Conservation (phyloP, 2,329 filamentous ascomycete genomes). For the Pestalotiopsis sp. region DNA sequence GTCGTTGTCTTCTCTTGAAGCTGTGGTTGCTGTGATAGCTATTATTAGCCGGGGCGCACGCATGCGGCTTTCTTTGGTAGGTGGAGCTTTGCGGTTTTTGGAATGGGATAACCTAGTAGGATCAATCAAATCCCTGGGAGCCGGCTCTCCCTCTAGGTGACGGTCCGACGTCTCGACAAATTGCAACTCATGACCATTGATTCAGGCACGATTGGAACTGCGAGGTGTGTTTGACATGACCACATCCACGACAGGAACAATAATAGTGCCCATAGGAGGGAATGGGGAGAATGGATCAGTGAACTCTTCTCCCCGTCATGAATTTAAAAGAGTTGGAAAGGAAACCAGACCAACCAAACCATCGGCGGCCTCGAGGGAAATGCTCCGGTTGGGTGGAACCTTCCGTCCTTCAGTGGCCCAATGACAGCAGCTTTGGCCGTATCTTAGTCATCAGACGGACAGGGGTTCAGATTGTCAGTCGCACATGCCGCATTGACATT, state of each 20-base stretch:
- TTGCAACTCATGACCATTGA: neutral
- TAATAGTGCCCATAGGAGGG: neutral
- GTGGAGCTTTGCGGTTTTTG: neutral
- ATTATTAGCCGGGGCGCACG: neutral
- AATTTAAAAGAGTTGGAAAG: neutral
- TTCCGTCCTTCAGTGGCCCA: neutral
- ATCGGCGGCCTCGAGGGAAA: neutral
- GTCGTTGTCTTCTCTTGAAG: neutral
- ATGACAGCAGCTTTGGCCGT: neutral
- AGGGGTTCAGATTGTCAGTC: neutral
- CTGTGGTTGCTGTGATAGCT: neutral
- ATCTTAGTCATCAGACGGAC: neutral
- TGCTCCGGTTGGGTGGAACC: constrained; percentile 8
- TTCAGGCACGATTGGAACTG: neutral
- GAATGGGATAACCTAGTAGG: neutral
- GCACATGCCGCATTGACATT: neutral
- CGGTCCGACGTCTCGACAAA: neutral
- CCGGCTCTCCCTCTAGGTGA: neutral
- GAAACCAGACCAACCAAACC: neutral
- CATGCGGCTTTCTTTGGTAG: neutral
- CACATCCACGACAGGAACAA: neutral
- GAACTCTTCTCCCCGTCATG: neutral
- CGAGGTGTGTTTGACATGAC: neutral
- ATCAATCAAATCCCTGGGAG: neutral
- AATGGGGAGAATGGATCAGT: neutral